These are phyloP conservation scores for Polyplosphaeria fusca DNA, from an alignment of 495 filamentous ascomycete species.

Conservation along the genomic window DNA sequence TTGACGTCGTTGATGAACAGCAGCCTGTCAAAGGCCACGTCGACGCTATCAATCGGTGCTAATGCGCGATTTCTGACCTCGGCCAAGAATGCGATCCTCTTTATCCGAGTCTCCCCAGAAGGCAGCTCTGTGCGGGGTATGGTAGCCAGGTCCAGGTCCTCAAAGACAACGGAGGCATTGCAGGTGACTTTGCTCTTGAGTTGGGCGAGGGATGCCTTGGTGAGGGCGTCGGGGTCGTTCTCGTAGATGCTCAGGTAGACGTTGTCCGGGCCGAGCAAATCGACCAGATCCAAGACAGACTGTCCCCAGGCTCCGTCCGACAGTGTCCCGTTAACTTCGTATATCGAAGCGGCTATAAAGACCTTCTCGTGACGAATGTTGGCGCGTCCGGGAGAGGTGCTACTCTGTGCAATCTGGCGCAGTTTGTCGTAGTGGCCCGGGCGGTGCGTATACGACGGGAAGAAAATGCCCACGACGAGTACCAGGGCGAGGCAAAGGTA, in stretches of 20 bases:
- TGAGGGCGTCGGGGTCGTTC: conserved; percentile 58
- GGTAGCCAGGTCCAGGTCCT: conserved; percentile 50
- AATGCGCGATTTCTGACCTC: conserved; percentile 74
- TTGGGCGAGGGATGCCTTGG: conserved; percentile 43
- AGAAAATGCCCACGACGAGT: conserved; percentile 13
- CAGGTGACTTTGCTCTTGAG: conserved; percentile 47
- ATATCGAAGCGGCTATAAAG: conserved; percentile 73
- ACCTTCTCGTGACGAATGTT: conserved; percentile 65
- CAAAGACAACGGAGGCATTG: conserved; percentile 50
- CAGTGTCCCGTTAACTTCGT: conserved; percentile 59
- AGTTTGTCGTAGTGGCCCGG: conserved; percentile 27
- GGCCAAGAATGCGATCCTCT: conserved; percentile 73
- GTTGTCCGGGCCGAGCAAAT: conserved; percentile 56
- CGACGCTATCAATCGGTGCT: conserved; percentile 52
- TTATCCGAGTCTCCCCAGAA: conserved; percentile 58
- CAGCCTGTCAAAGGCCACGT: conserved; percentile 57
- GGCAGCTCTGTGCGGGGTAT: conserved; percentile 60
- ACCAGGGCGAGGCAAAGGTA: conserved; percentile 21
- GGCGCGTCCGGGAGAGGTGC: conserved; percentile 49
- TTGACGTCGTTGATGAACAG: conserved; percentile 75
- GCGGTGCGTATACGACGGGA: conserved; percentile 26
- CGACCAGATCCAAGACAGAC: conserved; percentile 59
- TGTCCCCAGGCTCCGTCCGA: conserved; percentile 65
- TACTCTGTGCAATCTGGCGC: conserved; percentile 1
- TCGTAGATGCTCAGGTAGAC: conserved; percentile 65